Base-by-base conservation (phyloP, 371 early-diverging fungal genomes). In the Batrachochytrium dendrobatidis region DNA sequence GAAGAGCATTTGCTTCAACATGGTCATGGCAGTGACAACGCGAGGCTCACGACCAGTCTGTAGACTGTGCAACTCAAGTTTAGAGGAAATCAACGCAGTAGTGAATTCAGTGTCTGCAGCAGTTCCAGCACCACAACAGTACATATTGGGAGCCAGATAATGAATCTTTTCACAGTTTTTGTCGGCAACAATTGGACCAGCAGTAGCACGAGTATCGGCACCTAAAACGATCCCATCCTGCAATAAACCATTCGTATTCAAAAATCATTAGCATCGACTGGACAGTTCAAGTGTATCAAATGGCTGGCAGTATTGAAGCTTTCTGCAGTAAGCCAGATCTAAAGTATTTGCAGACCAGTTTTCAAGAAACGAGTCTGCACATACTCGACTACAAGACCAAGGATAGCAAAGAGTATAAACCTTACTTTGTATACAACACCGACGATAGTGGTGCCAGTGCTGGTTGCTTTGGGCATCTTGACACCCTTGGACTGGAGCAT, bases 111-210 rank as follows among this genome's bases (percentile, higher is more conserved):
- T 98, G 80, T 99, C 99, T 12, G 99, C 99, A 33, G 99, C 99
- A 22, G 99, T 99, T 68, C 99, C 99, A 26, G 99, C 99, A 65
- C 99, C 99, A 75, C 98, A 95, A 76, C 99, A 98, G 79, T 94
- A 97, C 83, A 99, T 98, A 78, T 99, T 99, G 65, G 98, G 98
- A 48, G 98, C 90, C 59, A 99, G 82, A 67, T 93, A 92, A 75
- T 99, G 99, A 60, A 99, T 95, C 84, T 99, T 99, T 72, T 88
- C 87, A 77, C 99, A 98, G 80, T 99, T 98, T 80, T 99, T 99
- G 81, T 99, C 96, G 15, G 97, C 95, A 17, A 99, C 99, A 69
- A 99, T 94, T 28, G 95, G 88, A 5, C 98, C 99, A 54, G 85
- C 87, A 17, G 99, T 99, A n/a, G 99, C 94, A 68, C 99, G 83